Evolutionary conservation across 208 protist species (phyloP).

Genomic region (Blechomonas ayalai): DNA sequence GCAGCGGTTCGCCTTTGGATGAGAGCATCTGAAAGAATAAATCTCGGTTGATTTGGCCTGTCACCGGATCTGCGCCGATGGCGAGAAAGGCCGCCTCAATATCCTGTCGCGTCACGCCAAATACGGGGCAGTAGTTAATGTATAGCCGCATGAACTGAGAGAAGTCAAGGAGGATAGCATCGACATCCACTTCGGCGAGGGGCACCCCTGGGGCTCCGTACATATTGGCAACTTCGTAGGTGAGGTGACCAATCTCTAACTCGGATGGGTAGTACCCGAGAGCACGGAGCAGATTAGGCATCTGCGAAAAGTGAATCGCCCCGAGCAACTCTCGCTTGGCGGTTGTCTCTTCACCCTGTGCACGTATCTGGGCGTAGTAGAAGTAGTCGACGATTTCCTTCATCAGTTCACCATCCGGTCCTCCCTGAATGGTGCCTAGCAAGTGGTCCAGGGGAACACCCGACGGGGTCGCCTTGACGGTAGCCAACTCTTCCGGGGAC

Average conservation of each 20-base stretch:
- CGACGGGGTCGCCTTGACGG: conserved; percentile 1
- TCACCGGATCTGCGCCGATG: conserved; percentile 68
- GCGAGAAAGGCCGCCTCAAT: conserved; percentile 85
- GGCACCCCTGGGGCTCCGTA: conserved; percentile 48
- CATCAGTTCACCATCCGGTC: conserved; percentile 81
- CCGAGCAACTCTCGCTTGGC: conserved; percentile 87
- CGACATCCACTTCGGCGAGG: conserved; percentile 67
- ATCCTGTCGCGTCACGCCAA: conserved; percentile 80
- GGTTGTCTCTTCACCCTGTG: conserved; percentile 93
- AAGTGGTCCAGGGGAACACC: conserved; percentile 83
- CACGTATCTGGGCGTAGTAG: conserved; percentile 94
- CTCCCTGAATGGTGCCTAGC: conserved; percentile 87
- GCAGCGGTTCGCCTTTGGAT: conserved; percentile 71
- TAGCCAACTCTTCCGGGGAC: conserved; percentile 3
- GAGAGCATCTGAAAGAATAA: conserved; percentile 67
- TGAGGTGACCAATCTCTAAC: conserved; percentile 89
- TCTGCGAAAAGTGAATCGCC: conserved; percentile 82
- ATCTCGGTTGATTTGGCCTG: conserved; percentile 64
- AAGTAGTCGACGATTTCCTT: conserved; percentile 95
- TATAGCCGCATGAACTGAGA: conserved; percentile 90
- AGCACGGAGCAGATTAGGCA: conserved; percentile 92
- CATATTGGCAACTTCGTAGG: conserved; percentile 87
- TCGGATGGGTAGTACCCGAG: conserved; percentile 94
- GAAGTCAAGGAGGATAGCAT: conserved; percentile 82
- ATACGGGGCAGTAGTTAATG: conserved; percentile 93